Conservation (phyloP, 306 rosid genomes). For the Dryas drummondii region DNA sequence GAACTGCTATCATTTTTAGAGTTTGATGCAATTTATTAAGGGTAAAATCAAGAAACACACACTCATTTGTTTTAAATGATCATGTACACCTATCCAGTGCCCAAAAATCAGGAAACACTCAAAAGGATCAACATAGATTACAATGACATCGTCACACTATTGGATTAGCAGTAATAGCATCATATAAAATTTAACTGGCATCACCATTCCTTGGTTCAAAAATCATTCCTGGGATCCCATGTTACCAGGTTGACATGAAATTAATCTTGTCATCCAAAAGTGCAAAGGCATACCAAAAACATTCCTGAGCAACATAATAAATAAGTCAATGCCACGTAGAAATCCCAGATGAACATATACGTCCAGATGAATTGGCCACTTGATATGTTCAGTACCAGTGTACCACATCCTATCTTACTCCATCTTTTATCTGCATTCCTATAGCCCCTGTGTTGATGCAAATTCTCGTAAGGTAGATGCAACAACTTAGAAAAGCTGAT, state of each 20-base stretch:
- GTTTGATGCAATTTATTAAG: no score
- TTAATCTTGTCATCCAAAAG: not conserved
- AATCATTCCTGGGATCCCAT: not conserved
- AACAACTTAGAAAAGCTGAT: no score
- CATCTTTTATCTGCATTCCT: slow-evolving; percentile 89
- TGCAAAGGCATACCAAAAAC: slow-evolving; percentile 3
- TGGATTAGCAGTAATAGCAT: not conserved
- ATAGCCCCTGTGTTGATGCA: slow-evolving; percentile 44
- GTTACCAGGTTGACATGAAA: not conserved
- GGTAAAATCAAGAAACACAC: no score
- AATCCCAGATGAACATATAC: slow-evolving; percentile 36
- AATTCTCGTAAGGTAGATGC: no score
- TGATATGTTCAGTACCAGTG: slow-evolving; percentile 51
- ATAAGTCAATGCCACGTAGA: slow-evolving; percentile 4
- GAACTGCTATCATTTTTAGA: no score
- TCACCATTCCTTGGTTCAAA: not conserved
- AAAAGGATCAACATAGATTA: not conserved
- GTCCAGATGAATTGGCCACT: slow-evolving; percentile 95
- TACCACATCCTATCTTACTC: slow-evolving; percentile 93
- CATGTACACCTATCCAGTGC: no score
- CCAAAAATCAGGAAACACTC: no score
- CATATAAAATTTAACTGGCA: not conserved
- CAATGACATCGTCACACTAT: not conserved
- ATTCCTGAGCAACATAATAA: slow-evolving; percentile 9
- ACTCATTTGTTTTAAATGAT: no score